Conservation (phyloP, 768 basidiomycete genomes). For the Calocybe gangraenosa region DNA sequence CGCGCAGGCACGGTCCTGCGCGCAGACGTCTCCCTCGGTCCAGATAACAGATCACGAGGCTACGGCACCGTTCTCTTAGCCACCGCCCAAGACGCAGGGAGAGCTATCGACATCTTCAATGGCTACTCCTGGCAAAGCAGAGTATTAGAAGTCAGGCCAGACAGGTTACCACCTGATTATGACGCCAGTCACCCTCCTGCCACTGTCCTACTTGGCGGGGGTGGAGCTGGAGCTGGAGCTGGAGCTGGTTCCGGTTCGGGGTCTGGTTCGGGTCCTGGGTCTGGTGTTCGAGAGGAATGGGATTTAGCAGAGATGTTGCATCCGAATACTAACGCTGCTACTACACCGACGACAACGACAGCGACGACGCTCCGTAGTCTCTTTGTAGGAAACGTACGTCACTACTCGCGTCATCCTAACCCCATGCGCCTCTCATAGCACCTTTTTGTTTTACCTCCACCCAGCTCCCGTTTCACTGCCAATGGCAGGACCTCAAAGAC, state of each 20-base stretch:
- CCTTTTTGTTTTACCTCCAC: too few species aligned
- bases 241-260: background rate
- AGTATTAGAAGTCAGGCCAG: conserved; percentile 86
- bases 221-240: background rate
- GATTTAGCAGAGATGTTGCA: too few species aligned
- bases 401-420: too few species aligned
- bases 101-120: conserved; percentile 95
- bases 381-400: conserved; percentile 88
- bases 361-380: conserved; percentile 48
- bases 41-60: conserved; percentile 89
- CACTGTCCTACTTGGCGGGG: conserved; percentile 7
- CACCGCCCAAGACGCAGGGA: conserved; percentile 89
- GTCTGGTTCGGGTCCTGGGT: too few species aligned
- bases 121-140: conserved; percentile 97
- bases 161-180: conserved; percentile 69
- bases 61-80: conserved; percentile 94
- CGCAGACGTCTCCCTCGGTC: conserved; percentile 74
- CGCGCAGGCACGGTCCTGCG: conserved; percentile 88
- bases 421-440: too few species aligned
- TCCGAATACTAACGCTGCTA: conserved; percentile 10
- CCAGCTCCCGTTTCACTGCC: conserved; percentile 90
- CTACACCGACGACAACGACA: conserved; percentile 20
- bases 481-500: conserved; percentile 99
- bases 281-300: too few species aligned
- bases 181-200: conserved; percentile 31